These are phyloP conservation scores for Trichoderma guizhouense DNA, from an alignment of 2,329 filamentous ascomycete genomes.

Conservation along the genomic window DNA sequence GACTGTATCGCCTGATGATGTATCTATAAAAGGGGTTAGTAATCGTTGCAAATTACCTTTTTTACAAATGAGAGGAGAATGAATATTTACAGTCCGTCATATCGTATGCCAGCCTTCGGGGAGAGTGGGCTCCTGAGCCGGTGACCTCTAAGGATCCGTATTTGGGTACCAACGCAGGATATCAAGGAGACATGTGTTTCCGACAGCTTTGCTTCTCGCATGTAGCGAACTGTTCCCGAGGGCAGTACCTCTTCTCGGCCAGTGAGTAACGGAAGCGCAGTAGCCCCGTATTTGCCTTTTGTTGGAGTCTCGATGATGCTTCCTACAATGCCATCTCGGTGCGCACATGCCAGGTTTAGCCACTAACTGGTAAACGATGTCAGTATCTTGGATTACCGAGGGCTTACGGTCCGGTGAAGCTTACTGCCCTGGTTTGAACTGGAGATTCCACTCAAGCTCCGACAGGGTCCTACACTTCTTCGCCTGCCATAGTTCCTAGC, in stretches of 20 bases:
- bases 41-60: neutral
- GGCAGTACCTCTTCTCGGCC: constrained; percentile 46
- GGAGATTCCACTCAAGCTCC: constrained; percentile 39
- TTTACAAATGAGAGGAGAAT: neutral
- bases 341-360: constrained; percentile 53
- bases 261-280: constrained; percentile 48
- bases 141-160: constrained; percentile 53
- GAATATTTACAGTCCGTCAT: constrained; percentile 52
- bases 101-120: constrained; percentile 51
- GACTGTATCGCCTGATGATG: constrained; percentile 46
- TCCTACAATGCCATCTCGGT: constrained; percentile 53
- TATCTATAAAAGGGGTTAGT: constrained; percentile 38
- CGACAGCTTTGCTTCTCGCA: constrained; percentile 39
- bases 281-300: constrained; percentile 43
- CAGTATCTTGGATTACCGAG: neutral
- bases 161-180: constrained; percentile 45
- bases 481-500: constrained; percentile 38
- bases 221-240: constrained; percentile 40
- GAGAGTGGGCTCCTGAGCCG: constrained; percentile 49
- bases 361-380: constrained; percentile 47
- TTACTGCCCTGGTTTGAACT: constrained; percentile 50
- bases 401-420: constrained; percentile 21
- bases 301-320: constrained; percentile 44
- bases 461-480: constrained; percentile 34
- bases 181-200: constrained; percentile 51